These are phyloP conservation scores for Talaromyces proteolyticus DNA, from an alignment of 495 filamentous ascomycete genomes.

Conservation along the genomic window DNA sequence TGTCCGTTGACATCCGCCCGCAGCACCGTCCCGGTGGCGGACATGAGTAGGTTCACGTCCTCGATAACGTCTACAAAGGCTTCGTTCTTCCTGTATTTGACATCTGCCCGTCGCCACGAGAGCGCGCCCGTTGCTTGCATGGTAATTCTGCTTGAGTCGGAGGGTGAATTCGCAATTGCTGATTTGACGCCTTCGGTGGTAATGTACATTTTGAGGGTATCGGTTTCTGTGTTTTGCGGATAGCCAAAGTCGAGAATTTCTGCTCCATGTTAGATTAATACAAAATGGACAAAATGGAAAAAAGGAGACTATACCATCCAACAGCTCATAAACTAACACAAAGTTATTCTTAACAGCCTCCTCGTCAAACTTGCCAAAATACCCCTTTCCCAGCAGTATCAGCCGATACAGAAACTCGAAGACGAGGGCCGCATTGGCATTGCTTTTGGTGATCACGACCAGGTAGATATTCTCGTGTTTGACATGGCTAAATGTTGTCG, in stretches of 20 bases:
- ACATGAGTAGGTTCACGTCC: slow-evolving; percentile 98
- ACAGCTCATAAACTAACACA: slow-evolving; percentile 94
- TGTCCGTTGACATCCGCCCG: slow-evolving; percentile 96
- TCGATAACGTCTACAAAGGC: slow-evolving; percentile 99
- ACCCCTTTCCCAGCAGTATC: slow-evolving; percentile 83
- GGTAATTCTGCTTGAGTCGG: slow-evolving; percentile 90
- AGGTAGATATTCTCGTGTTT: slow-evolving; percentile 99
- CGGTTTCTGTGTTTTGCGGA: slow-evolving; percentile 97
- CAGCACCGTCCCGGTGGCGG: slow-evolving; percentile 87
- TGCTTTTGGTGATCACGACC: slow-evolving; percentile 97
- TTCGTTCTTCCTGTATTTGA: slow-evolving; percentile 99
- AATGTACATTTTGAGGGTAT: slow-evolving; percentile 99
- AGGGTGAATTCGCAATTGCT: slow-evolving; percentile 63
- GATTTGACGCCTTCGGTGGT: slow-evolving; percentile 99
- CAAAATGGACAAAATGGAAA: background rate
- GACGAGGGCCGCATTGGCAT: slow-evolving; percentile 97
- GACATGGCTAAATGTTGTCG: slow-evolving; percentile 98
- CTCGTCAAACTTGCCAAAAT: slow-evolving; percentile 99
- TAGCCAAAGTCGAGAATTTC: slow-evolving; percentile 99
- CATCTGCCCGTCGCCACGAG: slow-evolving; percentile 93
- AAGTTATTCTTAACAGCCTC: slow-evolving; percentile 99
- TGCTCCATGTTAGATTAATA: slow-evolving; percentile 33
- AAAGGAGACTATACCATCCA: slow-evolving; percentile 66
- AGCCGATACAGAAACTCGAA: slow-evolving; percentile 97
- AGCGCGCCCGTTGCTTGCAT: slow-evolving; percentile 98